phyloP scores from a whole-genome alignment of 192 early-diverging fungal species.

The Entomortierella lignicola region DNA sequence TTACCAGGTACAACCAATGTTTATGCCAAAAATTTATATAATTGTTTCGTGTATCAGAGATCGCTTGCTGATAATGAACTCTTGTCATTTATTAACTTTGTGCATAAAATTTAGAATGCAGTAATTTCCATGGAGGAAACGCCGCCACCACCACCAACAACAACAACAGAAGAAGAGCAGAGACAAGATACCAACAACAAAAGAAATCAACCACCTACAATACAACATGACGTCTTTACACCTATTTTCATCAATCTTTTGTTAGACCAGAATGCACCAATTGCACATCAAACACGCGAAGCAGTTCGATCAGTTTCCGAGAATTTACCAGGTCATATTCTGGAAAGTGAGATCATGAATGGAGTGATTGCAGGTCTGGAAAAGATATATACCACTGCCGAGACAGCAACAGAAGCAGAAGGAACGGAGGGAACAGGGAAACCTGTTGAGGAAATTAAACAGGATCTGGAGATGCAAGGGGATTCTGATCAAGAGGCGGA shows the following conservation, averaged over 20 bases:
- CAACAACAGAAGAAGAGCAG: constrained; percentile 7
- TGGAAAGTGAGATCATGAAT: constrained; percentile 63
- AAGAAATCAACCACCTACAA: constrained; percentile 18
- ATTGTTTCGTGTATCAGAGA: too few relatives aligned
- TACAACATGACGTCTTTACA: constrained; percentile 56
- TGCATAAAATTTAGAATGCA: too few relatives aligned
- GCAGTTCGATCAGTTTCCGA: constrained; percentile 58
- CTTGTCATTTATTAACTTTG: too few relatives aligned
- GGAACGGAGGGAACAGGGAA: neutral
- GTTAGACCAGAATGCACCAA: constrained; percentile 67
- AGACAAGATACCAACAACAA: constrained; percentile 2
- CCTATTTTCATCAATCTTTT: constrained; percentile 60
- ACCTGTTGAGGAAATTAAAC: constrained; percentile 7
- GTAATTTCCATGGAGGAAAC: constrained; percentile 4
- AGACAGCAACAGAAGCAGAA: neutral
- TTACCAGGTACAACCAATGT: constrained; percentile 12
- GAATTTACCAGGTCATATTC: constrained; percentile 42
- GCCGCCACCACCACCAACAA: neutral
- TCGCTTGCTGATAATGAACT: too few relatives aligned
- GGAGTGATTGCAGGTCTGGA: constrained; percentile 64
- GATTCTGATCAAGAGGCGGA: constrained; percentile 53
- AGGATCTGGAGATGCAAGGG: constrained; percentile 5
- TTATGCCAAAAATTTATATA: neutral
- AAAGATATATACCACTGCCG: constrained; percentile 29
- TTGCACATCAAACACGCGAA: constrained; percentile 62